These are phyloP conservation scores for Puccinia horiana DNA, from an alignment of 1,284 basidiomycete genomes.

Conservation along the genomic window DNA sequence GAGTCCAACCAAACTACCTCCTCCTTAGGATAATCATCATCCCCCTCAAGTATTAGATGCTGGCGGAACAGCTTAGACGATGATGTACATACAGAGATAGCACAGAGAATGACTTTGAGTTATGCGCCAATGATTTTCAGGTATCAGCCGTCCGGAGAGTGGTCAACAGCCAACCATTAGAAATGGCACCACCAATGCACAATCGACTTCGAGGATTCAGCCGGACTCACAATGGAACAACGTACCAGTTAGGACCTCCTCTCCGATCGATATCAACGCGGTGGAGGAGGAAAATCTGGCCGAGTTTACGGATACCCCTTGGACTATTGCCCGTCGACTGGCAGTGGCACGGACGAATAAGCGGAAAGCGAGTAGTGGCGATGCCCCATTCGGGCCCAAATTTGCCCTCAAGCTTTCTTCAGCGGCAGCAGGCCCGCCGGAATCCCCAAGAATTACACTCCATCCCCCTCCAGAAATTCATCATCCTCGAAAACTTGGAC, in stretches of 20 bases:
- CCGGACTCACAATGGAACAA: background rate
- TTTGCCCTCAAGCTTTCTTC: conserved; percentile 4
- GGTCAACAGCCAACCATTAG: conserved; percentile 10
- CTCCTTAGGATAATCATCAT: background rate
- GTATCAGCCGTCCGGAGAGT: background rate
- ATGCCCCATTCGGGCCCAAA: background rate
- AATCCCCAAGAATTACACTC: conserved; percentile 7
- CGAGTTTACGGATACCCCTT: conserved; percentile 17
- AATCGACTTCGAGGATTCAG: background rate
- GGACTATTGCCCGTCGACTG: conserved; percentile 38
- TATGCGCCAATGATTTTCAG: background rate
- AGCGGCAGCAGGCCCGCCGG: conserved; percentile 10
- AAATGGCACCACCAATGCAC: background rate
- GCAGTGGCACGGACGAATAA: conserved; percentile 26
- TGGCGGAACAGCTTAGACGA: background rate
- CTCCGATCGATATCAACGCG: conserved; percentile 29
- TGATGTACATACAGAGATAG: background rate
- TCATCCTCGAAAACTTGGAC: background rate
- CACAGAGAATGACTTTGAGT: background rate
- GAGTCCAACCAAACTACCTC: background rate
- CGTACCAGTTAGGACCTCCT: background rate
- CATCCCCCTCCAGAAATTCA: background rate
- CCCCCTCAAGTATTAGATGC: background rate
- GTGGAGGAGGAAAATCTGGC: conserved; percentile 20
- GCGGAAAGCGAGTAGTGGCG: conserved; percentile 14